Base-by-base conservation (phyloP, 257 asterid species). In the Solanum dulcamara region DNA sequence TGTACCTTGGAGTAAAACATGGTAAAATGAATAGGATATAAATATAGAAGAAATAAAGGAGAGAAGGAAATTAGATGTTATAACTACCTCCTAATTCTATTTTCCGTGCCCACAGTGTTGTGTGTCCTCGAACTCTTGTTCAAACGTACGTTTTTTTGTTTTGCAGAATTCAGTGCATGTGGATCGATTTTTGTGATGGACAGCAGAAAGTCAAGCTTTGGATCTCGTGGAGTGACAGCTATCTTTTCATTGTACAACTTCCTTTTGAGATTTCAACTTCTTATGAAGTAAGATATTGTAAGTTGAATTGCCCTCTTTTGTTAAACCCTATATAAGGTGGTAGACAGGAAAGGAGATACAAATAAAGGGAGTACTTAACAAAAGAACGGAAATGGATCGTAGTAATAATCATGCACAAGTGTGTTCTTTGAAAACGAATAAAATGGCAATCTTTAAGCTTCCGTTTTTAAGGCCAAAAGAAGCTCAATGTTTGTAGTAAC, bases 51-150 rank as follows among this genome's bases (percentile, higher is more conserved):
- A 28, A 72, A 18, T 15, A 13, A 70, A 67, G 83, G 30, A 85
- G 24, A 7, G 37, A 18, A 22, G 26, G 8, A 20, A 30, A 38
- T 8, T 48, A 68, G 46, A 68, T 4, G 28, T 40, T 22, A 33
- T 60, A n/a, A 15, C 68, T 60, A 60, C 75, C 81, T 42, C 82
- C 84, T 88, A 74, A 85, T 86, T 86, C 48, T 67, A 74, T 64
- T 85, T 67, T 66, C 91, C 85, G 87, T 88, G 91, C 95, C 95
- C 98, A 75, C 12, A 17, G 46, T 68, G 46, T 68, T 18, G 77
- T 68, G n/a, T 74, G 57, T 74, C 14, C 57, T 95, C 93, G 97
- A 84, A 89, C 87, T 89, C 89, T 92, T 95, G 92, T 97, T 94
- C 97, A 94, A 94, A 92, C 87, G 74, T 86, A 53, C 62, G 62